A percentile compares a stretch with the other conserved stretches of the same genome.
These are phyloP conservation scores for Solanum lycopersicoides DNA, from an alignment of 257 asterid genomes.

Conservation along the genomic window DNA sequence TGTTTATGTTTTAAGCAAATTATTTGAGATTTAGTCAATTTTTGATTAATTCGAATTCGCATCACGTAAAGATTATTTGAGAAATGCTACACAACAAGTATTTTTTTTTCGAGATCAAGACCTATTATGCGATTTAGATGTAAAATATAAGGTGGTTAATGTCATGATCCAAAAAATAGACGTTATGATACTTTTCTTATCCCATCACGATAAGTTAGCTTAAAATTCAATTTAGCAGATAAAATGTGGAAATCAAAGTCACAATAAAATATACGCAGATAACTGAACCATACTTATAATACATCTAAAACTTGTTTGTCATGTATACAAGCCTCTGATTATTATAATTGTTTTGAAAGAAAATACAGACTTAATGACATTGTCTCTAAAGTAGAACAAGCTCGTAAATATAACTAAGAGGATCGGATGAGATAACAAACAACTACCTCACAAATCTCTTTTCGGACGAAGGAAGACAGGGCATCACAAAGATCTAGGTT, in stretches of 20 bases:
- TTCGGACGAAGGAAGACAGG: neutral
- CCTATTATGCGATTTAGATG: neutral
- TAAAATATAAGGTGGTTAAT: neutral
- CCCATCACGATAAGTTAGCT: neutral
- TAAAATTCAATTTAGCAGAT: too few relatives aligned
- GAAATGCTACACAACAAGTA: neutral
- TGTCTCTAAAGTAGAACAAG: too few relatives aligned
- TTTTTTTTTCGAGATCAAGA: neutral
- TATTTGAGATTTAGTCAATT: neutral
- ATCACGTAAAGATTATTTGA: neutral
- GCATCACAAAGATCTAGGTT: neutral
- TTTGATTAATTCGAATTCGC: neutral
- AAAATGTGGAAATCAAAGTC: neutral
- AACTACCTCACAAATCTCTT: neutral
- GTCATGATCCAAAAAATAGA: neutral
- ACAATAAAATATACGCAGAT: neutral
- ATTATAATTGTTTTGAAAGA: neutral
- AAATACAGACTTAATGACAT: neutral
- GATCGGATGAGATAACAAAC: neutral
- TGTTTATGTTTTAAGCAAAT: conserved; percentile 18
- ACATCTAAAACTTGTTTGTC: too few relatives aligned
- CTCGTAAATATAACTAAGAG: too few relatives aligned
- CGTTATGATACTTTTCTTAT: accelerated
- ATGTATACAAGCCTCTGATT: too few relatives aligned
- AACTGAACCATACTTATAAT: too few relatives aligned